Evolutionary conservation across 345 rosid species (phyloP), one percentile per base, ranked within the genome.

Genomic region (Zanthoxylum bungeanum): DNA sequence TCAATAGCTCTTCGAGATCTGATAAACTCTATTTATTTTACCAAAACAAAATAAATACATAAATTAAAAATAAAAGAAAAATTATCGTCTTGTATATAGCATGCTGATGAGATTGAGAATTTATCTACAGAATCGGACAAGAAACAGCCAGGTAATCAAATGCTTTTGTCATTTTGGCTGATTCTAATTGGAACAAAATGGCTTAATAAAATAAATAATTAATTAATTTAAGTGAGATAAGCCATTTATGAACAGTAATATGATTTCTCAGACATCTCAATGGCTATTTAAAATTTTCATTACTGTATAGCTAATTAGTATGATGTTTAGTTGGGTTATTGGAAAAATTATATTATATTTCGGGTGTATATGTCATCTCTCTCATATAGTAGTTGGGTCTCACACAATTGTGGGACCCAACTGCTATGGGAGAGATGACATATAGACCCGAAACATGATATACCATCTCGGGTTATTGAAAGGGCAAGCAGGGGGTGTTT

Each of bases 1-100:
- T 67, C 57, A 68, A 28, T 37, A 62, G 51, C 74, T 61, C 60
- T 61, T 71, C 60, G 68, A 24, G 75, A 14, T 34, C 5, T 44
- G 59, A 66, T 12, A 9, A 51, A 46, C 11, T 19, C 0, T 25
- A 11, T 68, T 42, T 39, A 25, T 51, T 62, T 21, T 36, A 1
- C 1, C 2, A 37, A 4, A 33, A 59, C 19, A 0, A 2, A 27
- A 56, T 12, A 14, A 56, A 56, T 12, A 0, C 9, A 7, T 8
- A 22, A 22, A 22, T 9, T 24, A 3, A 7, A 24, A 25, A 25
- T 5, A 3, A 60, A 25, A 25, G 14, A 3, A 60, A 33, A 61
- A 4, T 4, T 61, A 2, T 9, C 27, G 40, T 30, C 59, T n/a
- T 37, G 37, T 27, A 37, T 39, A 5, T 27, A 56, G 37, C 9